These are phyloP conservation scores for Curvularia spicifera DNA, from an alignment of 2,329 filamentous ascomycete species.

Conservation along the genomic window DNA sequence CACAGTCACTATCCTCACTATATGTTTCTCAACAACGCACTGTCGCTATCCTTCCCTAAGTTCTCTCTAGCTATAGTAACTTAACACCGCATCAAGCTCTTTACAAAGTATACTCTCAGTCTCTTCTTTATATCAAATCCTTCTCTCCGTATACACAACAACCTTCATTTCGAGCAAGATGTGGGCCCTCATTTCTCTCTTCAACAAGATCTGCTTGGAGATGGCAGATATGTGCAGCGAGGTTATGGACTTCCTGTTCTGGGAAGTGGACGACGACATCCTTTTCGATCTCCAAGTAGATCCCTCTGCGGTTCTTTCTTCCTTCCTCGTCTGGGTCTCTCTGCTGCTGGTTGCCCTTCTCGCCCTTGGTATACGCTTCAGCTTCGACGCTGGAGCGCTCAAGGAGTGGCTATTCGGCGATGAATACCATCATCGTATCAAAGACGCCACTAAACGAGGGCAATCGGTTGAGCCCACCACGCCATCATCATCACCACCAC, in stretches of 20 bases:
- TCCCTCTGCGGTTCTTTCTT: not conserved
- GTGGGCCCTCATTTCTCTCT: not conserved
- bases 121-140: not conserved
- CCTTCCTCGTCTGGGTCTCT: not conserved
- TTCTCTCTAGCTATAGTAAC: not conserved
- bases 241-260: not conserved
- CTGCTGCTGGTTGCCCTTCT: not conserved
- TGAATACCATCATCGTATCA: not conserved
- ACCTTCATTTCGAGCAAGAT: not conserved
- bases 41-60: not conserved
- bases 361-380: not conserved
- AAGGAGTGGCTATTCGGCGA: not conserved
- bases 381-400: not conserved
- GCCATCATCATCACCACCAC: not conserved
- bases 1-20: not conserved
- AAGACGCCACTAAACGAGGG: not conserved
- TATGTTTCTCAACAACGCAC: not conserved
- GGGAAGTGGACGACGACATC: not conserved
- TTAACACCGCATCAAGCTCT: not conserved
- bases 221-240: not conserved
- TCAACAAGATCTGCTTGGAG: not conserved
- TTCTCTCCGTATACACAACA: not conserved
- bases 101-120: not conserved
- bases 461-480: not conserved
- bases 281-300: not conserved